Percentiles rank a stretch among this genome's conserved stretches.
Conservation (phyloP, 257 asterid species). For the Haberlea rhodopensis region DNA sequence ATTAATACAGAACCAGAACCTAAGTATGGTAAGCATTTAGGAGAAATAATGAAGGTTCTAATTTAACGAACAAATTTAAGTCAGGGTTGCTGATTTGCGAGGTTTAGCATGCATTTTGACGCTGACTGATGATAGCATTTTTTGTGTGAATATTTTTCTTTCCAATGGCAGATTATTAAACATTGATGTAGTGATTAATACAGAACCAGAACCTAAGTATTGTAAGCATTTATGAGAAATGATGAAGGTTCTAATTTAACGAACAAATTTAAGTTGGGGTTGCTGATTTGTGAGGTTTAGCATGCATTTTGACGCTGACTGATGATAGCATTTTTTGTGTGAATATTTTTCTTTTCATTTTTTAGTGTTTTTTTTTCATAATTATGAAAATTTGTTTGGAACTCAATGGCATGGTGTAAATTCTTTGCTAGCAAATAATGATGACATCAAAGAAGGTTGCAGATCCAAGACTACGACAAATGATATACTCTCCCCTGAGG, state of each 20-base stretch:
- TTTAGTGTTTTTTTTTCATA: constrained; percentile 14
- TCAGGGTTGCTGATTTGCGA: constrained; percentile 12
- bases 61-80: neutral
- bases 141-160: neutral
- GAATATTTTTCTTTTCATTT: neutral
- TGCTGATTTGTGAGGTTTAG: constrained; percentile 15
- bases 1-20: constrained; percentile 42
- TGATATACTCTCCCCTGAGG: constrained; percentile 58
- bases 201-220: constrained; percentile 46
- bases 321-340: constrained; percentile 12
- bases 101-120: constrained; percentile 8
- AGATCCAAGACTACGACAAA: constrained; percentile 46
- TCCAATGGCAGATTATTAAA: constrained; percentile 47
- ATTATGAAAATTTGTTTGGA: constrained; percentile 28
- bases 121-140: constrained; percentile 3
- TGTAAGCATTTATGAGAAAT: constrained; percentile 35
- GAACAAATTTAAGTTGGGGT: neutral
- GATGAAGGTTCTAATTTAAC: constrained; percentile 14
- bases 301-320: neutral
- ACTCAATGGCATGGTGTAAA: constrained; percentile 48
- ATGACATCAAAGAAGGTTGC: constrained; percentile 42
- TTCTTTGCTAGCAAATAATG: constrained; percentile 44
- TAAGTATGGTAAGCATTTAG: constrained; percentile 43
- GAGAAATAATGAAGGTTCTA: constrained; percentile 18
- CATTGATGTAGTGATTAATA: constrained; percentile 38